phyloP scores from a whole-genome alignment of 2,329 filamentous ascomycete species.

The Nigrospora oryzae region DNA sequence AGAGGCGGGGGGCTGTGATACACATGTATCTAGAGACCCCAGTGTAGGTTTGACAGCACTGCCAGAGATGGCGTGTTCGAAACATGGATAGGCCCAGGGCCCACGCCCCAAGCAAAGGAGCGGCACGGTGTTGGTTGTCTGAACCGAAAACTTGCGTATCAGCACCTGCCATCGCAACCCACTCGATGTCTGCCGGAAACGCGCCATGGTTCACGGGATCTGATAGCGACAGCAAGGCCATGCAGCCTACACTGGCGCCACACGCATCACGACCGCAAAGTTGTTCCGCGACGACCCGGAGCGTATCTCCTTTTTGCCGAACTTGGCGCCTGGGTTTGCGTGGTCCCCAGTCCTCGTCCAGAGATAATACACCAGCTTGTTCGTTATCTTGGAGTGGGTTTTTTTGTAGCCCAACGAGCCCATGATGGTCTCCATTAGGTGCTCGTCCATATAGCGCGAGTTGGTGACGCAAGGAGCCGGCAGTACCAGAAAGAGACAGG shows the following conservation, averaged over 20 bases:
- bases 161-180: too few species aligned
- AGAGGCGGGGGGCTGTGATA: too few species aligned
- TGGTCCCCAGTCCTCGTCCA: conserved; percentile 47
- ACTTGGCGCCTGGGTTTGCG: conserved; percentile 23
- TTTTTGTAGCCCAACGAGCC: conserved; percentile 62
- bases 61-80: too few species aligned
- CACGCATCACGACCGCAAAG: conserved; percentile 66
- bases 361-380: conserved; percentile 84
- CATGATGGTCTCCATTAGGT: conserved; percentile 66
- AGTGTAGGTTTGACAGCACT: too few species aligned
- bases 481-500: conserved; percentile 79
- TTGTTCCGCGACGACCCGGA: conserved; percentile 77
- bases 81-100: too few species aligned
- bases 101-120: too few species aligned
- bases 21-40: too few species aligned
- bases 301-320: conserved; percentile 69
- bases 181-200: too few species aligned
- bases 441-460: conserved; percentile 78
- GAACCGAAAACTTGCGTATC: too few species aligned
- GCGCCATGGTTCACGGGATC: too few species aligned
- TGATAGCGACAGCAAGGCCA: too few species aligned
- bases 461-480: conserved; percentile 84
- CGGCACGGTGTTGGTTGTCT: too few species aligned
- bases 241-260: conserved; percentile 9
- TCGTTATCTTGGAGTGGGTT: conserved; percentile 60